phyloP scores from a whole-genome alignment of 768 basidiomycete genomes.

The Pisolithus albus region DNA sequence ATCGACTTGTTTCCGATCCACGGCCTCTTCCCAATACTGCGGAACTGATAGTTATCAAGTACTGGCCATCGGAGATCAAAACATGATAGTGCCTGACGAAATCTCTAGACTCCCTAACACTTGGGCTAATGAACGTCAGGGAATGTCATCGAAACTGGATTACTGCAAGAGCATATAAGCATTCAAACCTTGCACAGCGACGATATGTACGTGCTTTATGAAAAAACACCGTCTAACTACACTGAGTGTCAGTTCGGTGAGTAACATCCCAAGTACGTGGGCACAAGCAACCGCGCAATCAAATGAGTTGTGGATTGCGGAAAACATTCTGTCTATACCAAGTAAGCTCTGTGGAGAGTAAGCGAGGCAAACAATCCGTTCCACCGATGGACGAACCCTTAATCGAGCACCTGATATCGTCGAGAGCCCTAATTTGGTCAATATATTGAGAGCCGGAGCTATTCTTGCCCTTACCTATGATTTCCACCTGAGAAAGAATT shows the following conservation, averaged over 20 bases:
- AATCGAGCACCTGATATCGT: conserved; percentile 76
- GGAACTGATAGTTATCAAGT: too few species aligned
- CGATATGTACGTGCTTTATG: too few species aligned
- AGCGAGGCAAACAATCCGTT: conserved; percentile 1
- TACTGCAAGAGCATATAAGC: too few species aligned
- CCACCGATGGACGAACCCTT: conserved; percentile 38
- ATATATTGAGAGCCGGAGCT: neutral
- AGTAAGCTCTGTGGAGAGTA: conserved; percentile 49
- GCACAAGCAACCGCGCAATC: neutral
- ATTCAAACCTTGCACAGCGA: too few species aligned
- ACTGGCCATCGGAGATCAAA: too few species aligned
- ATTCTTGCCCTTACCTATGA: conserved; percentile 46
- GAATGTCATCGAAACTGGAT: too few species aligned
- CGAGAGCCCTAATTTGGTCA: conserved; percentile 53
- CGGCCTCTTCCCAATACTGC: too few species aligned
- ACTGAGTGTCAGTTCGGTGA: neutral
- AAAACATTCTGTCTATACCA: conserved; percentile 81
- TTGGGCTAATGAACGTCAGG: too few species aligned
- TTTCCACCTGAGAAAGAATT: conserved; percentile 29
- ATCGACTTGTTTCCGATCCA: too few species aligned
- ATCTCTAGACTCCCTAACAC: too few species aligned
- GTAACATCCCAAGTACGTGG: neutral
- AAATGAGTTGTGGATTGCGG: conserved; percentile 17
- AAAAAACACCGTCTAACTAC: too few species aligned
- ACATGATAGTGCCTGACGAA: too few species aligned